Percentiles rank a stretch among this genome's conserved stretches.
phyloP scores from a whole-genome alignment of 1,139 yeast species.

The Debaryomyces singareniensis region DNA sequence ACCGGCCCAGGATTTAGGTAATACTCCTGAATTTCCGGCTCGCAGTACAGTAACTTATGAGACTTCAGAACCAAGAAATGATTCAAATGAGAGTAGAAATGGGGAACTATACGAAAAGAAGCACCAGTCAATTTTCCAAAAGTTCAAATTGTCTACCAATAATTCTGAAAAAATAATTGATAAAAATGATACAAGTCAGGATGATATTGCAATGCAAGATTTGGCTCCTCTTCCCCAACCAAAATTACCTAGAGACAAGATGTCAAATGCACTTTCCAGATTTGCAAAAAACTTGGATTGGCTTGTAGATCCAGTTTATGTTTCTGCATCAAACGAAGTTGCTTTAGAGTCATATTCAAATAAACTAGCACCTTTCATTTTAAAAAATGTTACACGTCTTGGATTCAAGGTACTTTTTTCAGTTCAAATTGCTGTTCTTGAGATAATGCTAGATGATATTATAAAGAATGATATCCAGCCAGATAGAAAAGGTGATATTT shows the following conservation, averaged over 20 bases:
- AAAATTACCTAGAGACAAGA: slow-evolving; percentile 47
- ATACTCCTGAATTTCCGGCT: slow-evolving; percentile 2
- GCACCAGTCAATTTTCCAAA: slow-evolving; percentile 24
- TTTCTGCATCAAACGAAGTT: slow-evolving; percentile 35
- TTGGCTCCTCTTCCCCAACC: slow-evolving; percentile 86
- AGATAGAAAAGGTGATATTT: slow-evolving; percentile 58
- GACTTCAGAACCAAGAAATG: slow-evolving; percentile 7
- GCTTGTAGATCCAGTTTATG: slow-evolving; percentile 60
- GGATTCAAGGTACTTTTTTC: slow-evolving; percentile 62
- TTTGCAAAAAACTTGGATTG: slow-evolving; percentile 48
- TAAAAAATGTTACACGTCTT: slow-evolving; percentile 38
- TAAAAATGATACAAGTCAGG: slow-evolving; percentile 12
- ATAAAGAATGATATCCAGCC: slow-evolving; percentile 47
- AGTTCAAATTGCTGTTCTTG: slow-evolving; percentile 66
- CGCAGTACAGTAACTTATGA: slow-evolving; percentile 8
- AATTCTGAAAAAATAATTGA: slow-evolving; percentile 3
- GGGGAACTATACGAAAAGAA: too few species aligned
- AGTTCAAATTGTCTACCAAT: slow-evolving; percentile 17
- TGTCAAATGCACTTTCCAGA: slow-evolving; percentile 32
- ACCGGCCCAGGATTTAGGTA: slow-evolving; percentile 7
- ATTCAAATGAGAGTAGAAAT: too few species aligned
- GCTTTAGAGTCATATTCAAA: slow-evolving; percentile 36
- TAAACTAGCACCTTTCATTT: slow-evolving; percentile 28
- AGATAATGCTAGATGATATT: slow-evolving; percentile 48
- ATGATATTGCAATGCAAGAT: slow-evolving; percentile 35